These are phyloP conservation scores for Baorangia bicolor DNA, from an alignment of 768 basidiomycete species.

Conservation along the genomic window DNA sequence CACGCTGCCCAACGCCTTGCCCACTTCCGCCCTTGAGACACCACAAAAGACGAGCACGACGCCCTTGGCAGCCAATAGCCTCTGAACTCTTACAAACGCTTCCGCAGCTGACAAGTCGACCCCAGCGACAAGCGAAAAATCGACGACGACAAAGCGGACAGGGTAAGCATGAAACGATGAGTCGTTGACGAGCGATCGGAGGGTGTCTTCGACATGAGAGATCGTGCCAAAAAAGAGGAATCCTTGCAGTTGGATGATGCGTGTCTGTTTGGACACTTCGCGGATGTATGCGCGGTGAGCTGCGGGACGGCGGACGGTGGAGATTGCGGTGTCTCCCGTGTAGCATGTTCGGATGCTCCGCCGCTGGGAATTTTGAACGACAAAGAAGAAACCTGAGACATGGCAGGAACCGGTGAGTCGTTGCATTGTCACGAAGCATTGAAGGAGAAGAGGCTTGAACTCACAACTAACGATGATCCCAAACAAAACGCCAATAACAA, in stretches of 20 bases:
- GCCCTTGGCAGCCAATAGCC: slow-evolving; percentile 69
- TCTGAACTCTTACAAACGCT: slow-evolving; percentile 89
- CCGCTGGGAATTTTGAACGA: slow-evolving; percentile 89
- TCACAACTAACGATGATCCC: slow-evolving; percentile 89
- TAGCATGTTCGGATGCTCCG: slow-evolving; percentile 81
- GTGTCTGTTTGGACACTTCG: slow-evolving; percentile 91
- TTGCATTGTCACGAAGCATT: neutral
- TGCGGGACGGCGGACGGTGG: slow-evolving; percentile 87
- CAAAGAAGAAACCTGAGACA: slow-evolving; percentile 82
- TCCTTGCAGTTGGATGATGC: slow-evolving; percentile 86
- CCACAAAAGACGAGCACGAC: slow-evolving; percentile 92
- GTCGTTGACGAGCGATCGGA: slow-evolving; percentile 70
- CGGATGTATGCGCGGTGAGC: slow-evolving; percentile 86
- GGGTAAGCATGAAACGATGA: slow-evolving; percentile 72
- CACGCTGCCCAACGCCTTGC: slow-evolving; percentile 73
- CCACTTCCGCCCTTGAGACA: slow-evolving; percentile 60
- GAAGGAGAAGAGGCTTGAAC: slow-evolving; percentile 21
- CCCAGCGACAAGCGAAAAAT: slow-evolving; percentile 81
- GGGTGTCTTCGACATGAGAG: slow-evolving; percentile 81
- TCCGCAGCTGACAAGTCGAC: slow-evolving; percentile 96
- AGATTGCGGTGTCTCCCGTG: slow-evolving; percentile 81
- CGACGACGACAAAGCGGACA: slow-evolving; percentile 87
- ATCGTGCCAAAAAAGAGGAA: slow-evolving; percentile 96
- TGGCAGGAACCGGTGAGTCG: neutral
- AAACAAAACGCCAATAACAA: slow-evolving; percentile 89